Conservation (phyloP, 768 basidiomycete species). For the Mycena vitilis region DNA sequence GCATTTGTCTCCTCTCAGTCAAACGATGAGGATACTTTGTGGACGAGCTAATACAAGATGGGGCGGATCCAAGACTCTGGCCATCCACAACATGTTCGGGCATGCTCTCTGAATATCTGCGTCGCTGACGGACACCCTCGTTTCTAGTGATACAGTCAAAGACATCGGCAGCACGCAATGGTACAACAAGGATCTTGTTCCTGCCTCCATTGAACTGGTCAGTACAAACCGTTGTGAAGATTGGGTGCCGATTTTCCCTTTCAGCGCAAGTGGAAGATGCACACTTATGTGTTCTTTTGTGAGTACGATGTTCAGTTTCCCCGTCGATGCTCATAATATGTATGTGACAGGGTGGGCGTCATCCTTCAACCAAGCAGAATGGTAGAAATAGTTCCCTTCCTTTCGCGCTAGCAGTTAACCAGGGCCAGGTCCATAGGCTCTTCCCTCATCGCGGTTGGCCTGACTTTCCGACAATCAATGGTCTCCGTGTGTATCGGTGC, state of each 20-base stretch:
- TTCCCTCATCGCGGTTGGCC: conserved; percentile 39
- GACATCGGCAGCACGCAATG: conserved; percentile 31
- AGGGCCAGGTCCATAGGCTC: conserved; percentile 35
- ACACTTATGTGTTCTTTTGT: conserved; percentile 37
- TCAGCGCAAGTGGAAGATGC: conserved; percentile 35
- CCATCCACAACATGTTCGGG: conserved; percentile 12
- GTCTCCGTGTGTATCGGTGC: conserved; percentile 35
- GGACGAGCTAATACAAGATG: conserved; percentile 3
- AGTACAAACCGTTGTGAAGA: not conserved
- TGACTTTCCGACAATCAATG: conserved; percentile 41
- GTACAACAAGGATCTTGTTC: conserved; percentile 35
- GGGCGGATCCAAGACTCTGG: not conserved
- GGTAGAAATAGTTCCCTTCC: conserved; percentile 8
- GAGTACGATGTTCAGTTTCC: not conserved
- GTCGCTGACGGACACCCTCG: not conserved
- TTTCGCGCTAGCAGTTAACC: not conserved
- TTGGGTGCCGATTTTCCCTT: too few relatives aligned
- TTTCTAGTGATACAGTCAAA: not conserved
- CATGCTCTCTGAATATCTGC: not conserved
- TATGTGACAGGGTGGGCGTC: conserved; percentile 32
- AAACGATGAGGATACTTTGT: conserved; percentile 20
- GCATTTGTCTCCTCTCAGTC: not conserved
- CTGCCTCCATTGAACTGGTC: conserved; percentile 25
- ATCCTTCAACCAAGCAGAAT: conserved; percentile 37
- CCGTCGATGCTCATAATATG: not conserved